These are phyloP conservation scores for Xeromyces bisporus DNA, from an alignment of 495 filamentous ascomycete species.

Conservation along the genomic window DNA sequence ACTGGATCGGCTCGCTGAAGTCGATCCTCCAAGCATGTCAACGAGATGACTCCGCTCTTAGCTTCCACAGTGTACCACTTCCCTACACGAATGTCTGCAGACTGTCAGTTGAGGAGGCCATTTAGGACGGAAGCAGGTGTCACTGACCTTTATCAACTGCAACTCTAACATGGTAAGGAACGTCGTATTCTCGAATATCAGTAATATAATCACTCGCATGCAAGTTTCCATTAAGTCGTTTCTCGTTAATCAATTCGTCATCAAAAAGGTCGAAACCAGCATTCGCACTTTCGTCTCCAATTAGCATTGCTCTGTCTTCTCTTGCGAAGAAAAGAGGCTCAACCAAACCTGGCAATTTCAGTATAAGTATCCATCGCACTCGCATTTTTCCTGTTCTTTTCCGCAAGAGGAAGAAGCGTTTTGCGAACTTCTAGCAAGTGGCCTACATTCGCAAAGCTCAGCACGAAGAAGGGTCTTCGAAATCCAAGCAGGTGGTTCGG, in stretches of 20 bases:
- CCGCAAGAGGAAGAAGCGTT: conserved; percentile 74
- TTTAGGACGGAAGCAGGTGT: background rate
- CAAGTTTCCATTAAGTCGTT: conserved; percentile 61
- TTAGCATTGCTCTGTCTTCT: conserved; percentile 13
- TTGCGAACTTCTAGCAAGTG: conserved; percentile 72
- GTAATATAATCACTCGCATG: conserved; percentile 96
- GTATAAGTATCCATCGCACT: conserved; percentile 97
- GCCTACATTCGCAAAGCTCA: conserved; percentile 72
- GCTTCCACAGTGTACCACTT: conserved; percentile 96
- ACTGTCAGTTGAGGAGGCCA: conserved; percentile 4
- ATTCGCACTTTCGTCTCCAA: conserved; percentile 41
- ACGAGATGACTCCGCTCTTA: conserved; percentile 69
- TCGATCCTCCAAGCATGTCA: conserved; percentile 77
- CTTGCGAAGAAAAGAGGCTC: background rate
- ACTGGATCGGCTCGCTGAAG: conserved; percentile 82
- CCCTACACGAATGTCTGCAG: conserved; percentile 74
- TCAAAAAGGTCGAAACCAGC: conserved; percentile 93
- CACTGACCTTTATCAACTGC: conserved; percentile 77
- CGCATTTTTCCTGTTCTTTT: conserved; percentile 89
- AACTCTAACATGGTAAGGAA: conserved; percentile 97
- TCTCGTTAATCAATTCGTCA: conserved; percentile 69
- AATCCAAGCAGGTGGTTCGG: conserved; percentile 93
- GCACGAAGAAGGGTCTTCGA: conserved; percentile 65
- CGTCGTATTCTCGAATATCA: conserved; percentile 98
- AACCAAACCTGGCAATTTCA: conserved; percentile 70